Conservation (phyloP, 805 yeast genomes). For the Cyberlindnera lachancei region DNA sequence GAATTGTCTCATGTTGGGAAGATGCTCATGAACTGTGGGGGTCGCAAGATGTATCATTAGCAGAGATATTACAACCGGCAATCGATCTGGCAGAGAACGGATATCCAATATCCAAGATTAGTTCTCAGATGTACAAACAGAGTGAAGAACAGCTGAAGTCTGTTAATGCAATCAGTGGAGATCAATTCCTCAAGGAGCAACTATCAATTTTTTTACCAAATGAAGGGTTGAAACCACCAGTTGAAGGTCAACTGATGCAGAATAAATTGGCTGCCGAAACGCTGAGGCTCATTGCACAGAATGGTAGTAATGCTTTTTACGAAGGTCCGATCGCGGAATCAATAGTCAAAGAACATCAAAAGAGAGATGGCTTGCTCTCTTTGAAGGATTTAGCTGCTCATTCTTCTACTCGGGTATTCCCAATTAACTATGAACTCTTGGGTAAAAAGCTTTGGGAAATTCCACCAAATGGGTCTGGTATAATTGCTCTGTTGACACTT, state of each 20-base stretch:
- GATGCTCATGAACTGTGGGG: constrained; percentile 70
- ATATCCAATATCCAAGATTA: constrained; percentile 53
- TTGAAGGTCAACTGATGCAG: constrained; percentile 47
- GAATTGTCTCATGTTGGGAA: constrained; percentile 74
- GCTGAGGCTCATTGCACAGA: constrained; percentile 39
- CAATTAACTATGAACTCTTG: constrained; percentile 45
- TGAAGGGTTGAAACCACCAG: constrained; percentile 38
- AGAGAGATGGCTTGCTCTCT: constrained; percentile 49
- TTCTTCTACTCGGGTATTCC: constrained; percentile 56
- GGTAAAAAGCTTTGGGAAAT: constrained; percentile 66
- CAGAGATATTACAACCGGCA: constrained; percentile 54
- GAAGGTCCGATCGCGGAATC: constrained; percentile 63
- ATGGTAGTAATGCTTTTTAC: constrained; percentile 64
- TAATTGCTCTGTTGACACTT: constrained; percentile 64
- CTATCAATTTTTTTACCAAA: constrained; percentile 31
- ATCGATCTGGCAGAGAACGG: constrained; percentile 66
- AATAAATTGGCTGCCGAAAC: constrained; percentile 49
- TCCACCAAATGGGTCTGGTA: constrained; percentile 81
- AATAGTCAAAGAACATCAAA: constrained; percentile 45
- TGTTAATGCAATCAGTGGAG: constrained; percentile 25
- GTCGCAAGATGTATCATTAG: constrained; percentile 53
- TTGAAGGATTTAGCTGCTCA: constrained; percentile 51
- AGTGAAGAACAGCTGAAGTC: constrained; percentile 31
- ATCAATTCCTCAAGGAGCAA: constrained; percentile 23
- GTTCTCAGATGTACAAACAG: constrained; percentile 43